Percentiles rank a stretch among this genome's conserved stretches.
These are phyloP conservation scores for Hyaloperonospora brassicae DNA, from an alignment of 352 stramenopile genomes.

Conservation along the genomic window DNA sequence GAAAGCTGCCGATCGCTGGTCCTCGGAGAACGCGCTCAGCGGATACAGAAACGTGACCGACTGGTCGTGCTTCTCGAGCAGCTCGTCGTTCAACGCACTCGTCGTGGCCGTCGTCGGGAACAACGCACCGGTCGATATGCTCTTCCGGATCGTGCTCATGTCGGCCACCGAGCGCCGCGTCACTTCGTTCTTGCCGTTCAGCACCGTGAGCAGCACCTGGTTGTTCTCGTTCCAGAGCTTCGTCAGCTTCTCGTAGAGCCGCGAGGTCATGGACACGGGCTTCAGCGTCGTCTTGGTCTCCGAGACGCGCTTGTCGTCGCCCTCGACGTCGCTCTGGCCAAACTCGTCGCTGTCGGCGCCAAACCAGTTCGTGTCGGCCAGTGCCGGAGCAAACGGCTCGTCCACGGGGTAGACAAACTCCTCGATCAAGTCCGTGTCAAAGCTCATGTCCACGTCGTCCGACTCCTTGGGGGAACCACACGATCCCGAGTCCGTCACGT, in stretches of 20 bases:
- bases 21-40: conserved; percentile 64
- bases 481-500: conserved; percentile 60
- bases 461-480: conserved; percentile 45
- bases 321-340: conserved; percentile 47
- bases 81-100: conserved; percentile 25
- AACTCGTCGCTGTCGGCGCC: conserved; percentile 44
- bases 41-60: conserved; percentile 81
- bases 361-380: conserved; percentile 64
- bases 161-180: conserved; percentile 66
- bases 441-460: conserved; percentile 39
- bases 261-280: conserved; percentile 50
- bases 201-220: conserved; percentile 68
- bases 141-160: conserved; percentile 74
- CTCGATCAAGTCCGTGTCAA: conserved; percentile 66
- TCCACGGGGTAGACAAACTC: conserved; percentile 81
- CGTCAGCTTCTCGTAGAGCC: conserved; percentile 72
- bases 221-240: conserved; percentile 81
- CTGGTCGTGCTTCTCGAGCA: conserved; percentile 40
- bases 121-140: conserved; percentile 52
- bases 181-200: conserved; percentile 64
- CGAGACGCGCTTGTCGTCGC: conserved; percentile 27
- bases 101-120: conserved; percentile 44
- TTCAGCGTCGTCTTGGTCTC: conserved; percentile 29
- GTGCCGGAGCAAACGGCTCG: conserved; percentile 51
- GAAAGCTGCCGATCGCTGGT: conserved; percentile 34